Evolutionary conservation across 2,329 filamentous ascomycete species (phyloP).

Genomic region (Fusarium nygamai): DNA sequence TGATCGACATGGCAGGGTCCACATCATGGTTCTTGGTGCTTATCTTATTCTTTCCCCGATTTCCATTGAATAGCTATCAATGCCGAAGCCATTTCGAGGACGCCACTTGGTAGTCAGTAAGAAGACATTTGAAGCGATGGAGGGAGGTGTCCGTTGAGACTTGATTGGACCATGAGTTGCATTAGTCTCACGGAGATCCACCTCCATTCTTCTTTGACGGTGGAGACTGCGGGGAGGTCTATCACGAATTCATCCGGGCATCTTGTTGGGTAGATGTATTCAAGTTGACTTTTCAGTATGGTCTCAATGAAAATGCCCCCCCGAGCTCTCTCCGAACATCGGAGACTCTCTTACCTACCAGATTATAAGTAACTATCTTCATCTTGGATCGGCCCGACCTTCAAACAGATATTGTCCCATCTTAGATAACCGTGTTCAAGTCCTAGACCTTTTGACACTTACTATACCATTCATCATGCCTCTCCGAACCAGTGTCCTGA

Average conservation of each 20-base stretch:
- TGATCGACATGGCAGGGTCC: too few species aligned
- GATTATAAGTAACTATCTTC: background rate
- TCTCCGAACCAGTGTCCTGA: background rate
- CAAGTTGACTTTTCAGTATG: background rate
- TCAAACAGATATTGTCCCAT: background rate
- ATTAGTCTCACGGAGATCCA: background rate
- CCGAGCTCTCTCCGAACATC: background rate
- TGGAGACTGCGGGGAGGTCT: background rate
- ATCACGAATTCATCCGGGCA: background rate
- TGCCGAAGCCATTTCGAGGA: background rate
- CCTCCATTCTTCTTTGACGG: background rate
- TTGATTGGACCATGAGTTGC: background rate
- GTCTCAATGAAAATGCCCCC: rapidly evolving
- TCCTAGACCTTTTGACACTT: background rate
- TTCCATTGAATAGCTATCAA: background rate
- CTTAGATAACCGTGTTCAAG: background rate
- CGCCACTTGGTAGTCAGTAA: background rate
- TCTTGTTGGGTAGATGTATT: background rate
- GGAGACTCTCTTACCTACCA: background rate
- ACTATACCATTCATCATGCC: background rate
- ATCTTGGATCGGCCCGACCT: background rate
- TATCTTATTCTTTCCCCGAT: background rate
- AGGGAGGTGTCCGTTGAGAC: background rate
- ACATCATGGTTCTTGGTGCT: background rate
- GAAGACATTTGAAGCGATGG: background rate